Evolutionary conservation across 2,329 filamentous ascomycete species (phyloP), one percentile per base, ranked within the genome.

Genomic region (Curvularia hawaiiensis): DNA sequence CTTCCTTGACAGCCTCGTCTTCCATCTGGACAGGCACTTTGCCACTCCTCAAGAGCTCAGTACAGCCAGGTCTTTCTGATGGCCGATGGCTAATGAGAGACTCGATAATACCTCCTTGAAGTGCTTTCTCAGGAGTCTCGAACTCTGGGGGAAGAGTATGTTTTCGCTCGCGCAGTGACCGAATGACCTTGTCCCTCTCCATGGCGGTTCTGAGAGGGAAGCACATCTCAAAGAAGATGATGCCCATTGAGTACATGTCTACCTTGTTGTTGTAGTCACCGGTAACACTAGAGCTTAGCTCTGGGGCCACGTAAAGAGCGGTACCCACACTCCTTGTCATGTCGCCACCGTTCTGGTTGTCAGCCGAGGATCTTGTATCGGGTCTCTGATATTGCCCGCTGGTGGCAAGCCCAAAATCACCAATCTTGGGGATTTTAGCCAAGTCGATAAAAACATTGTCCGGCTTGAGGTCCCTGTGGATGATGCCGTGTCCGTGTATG

Each of bases 161-260:
- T 12, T 86, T 81, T 39, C 86, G 85, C 64, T 87, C 83, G 45
- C 91, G 85, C 41, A 97, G 82, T 53, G 84, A 80, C 51, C 89
- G 84, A 28, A 97, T 81, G 4, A 93, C 82, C 40, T 83, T 78
- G 59, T 85, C 83, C 40, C 87, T 80, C 69, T 89, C 87, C 84
- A 88, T 88, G 2, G 79, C 81, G 0, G 87, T 89, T 18, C 79
- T 79, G 44, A 89, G 76, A 3, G 83, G 79, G 63, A 85, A 82
- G 70, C 90, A 96, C 95, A 99, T 99, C 77, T 99, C 95, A 66
- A 97, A 98, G 78, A 99, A 96, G 56, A 99, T 98, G 62, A 99
- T 90, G 0, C 95, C 95, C 41, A 99, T 82, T 0, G 94, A 97
- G 73, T 95, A 99, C 94, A 99, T 98, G 84, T 99, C 95, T 1